A percentile compares a stretch with the other conserved stretches of the same genome.
Conservation (phyloP, 2,329 filamentous ascomycete species). For the Xylaria sp. region DNA sequence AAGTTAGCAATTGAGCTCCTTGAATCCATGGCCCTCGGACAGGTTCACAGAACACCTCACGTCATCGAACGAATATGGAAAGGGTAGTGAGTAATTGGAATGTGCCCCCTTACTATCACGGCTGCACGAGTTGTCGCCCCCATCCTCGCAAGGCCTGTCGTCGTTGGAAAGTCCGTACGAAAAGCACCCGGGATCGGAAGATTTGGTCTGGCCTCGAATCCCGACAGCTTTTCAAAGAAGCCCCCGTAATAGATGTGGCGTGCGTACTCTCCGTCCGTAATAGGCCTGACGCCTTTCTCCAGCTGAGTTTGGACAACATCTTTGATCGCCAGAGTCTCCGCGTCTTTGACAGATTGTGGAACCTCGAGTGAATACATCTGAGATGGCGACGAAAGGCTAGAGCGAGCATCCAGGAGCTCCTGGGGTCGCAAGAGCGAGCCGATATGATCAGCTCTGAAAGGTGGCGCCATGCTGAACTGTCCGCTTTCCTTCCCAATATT, state of each 20-base stretch:
- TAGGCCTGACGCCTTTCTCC: conserved; percentile 61
- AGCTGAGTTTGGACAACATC: conserved; percentile 68
- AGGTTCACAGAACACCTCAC: no score
- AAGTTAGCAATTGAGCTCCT: no score
- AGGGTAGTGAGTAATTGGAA: no score
- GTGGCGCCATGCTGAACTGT: conserved; percentile 39
- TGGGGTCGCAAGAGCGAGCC: conserved; percentile 70
- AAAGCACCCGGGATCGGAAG: conserved; percentile 66
- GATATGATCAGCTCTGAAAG: conserved; percentile 73
- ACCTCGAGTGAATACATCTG: conserved; percentile 36
- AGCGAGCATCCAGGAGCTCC: conserved; percentile 61
- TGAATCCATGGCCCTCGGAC: no score
- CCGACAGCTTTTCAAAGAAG: conserved; percentile 51
- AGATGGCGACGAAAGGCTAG: conserved; percentile 49
- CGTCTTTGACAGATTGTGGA: conserved; percentile 44
- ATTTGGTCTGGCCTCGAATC: conserved; percentile 56
- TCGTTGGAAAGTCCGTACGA: conserved; percentile 51
- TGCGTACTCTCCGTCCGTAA: conserved; percentile 72
- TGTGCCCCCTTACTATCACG: conserved; percentile 26
- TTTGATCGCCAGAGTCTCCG: conserved; percentile 65
- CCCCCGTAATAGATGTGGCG: conserved; percentile 53
- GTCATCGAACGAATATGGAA: no score
- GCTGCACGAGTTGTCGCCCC: conserved; percentile 40
- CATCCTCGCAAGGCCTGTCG: conserved; percentile 41
- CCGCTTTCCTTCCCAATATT: no score